Conservation (phyloP, 176 grass and related monocot genomes). For the Carex myosuroides region DNA sequence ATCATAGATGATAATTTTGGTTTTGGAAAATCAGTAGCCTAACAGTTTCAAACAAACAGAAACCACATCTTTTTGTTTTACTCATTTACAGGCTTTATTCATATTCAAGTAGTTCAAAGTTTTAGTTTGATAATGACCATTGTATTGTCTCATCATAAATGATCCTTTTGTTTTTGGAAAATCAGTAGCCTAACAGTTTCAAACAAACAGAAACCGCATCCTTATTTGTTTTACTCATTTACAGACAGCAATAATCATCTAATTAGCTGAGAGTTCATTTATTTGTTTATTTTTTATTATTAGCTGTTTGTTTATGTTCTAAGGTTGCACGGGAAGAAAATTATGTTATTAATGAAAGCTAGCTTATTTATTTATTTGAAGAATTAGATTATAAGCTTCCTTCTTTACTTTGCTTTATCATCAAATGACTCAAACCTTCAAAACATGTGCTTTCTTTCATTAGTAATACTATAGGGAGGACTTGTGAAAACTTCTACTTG, state of each 20-base stretch:
- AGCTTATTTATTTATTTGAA: not conserved
- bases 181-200: not conserved
- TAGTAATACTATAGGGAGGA: not conserved
- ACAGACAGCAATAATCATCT: not conserved
- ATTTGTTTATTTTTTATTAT: not conserved
- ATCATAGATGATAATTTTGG: not conserved
- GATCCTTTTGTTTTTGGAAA: not conserved
- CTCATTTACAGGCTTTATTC: not conserved
- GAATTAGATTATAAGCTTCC: not conserved
- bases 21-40: not conserved
- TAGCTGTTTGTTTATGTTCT: not conserved
- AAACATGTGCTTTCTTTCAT: not conserved
- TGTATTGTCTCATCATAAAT: not conserved
- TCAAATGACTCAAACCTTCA: not conserved
- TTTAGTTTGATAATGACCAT: slow-evolving; percentile 1
- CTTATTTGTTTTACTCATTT: not conserved
- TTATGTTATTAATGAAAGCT: not conserved
- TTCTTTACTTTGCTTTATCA: slow-evolving; percentile 7
- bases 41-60: not conserved
- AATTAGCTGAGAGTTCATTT: not conserved
- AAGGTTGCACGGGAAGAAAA: not conserved
- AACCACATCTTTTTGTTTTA: not conserved
- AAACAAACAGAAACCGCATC: not conserved
- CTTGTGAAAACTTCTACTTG: not conserved
- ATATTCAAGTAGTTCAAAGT: not conserved